Evolutionary conservation across 768 basidiomycete species (phyloP), one percentile per base, ranked within the genome.

Genomic region (Russula sp.): DNA sequence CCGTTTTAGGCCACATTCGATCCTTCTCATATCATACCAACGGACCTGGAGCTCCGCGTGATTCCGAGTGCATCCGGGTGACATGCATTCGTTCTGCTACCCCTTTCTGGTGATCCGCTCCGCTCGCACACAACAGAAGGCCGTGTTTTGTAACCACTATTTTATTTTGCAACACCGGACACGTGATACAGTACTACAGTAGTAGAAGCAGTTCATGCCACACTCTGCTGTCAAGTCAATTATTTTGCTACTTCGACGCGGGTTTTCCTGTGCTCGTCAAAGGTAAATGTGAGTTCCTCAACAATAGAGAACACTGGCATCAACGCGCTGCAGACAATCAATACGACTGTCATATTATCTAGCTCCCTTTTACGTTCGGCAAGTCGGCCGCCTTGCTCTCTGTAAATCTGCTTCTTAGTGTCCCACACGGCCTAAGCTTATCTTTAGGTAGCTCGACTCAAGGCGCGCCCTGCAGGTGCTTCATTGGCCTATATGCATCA

Each of bases 311-410:
- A 35, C 4, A 52, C 1, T 9, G 53, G 45, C 18, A n/a, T n/a
- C 32, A 61, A 53, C 14, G 35, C 34, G 27, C 22, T 4, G 3
- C 44, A 61, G n/a, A 61, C 22, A 22, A 22, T 27, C 27, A 27
- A 27, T 27, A 27, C 27, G 27, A 3, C 27, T 27, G 27, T 27
- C 27, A 27, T 2, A 27, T 3, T 27, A 75, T 97, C 42, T 94
- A 87, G 83, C 73, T 93, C 45, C 96, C 96, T 0, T 94, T 91
- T 73, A 89, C 88, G 0, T 76, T 97, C n/a, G 96, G 96, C 6
- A 96, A 94, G 74, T 82, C 88, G 0, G 76, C 85, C 4, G 89
- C 90, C 4, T 76, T 94, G 8, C 75, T 97, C 53, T 83, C 86
- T 7, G 93, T 94, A 71, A 62, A 88, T 80, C 7, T 67, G 7